A percentile compares a stretch with the other conserved stretches of the same genome.
Conservation (phyloP, 1,284 basidiomycete genomes). For the Fomes fomentarius region DNA sequence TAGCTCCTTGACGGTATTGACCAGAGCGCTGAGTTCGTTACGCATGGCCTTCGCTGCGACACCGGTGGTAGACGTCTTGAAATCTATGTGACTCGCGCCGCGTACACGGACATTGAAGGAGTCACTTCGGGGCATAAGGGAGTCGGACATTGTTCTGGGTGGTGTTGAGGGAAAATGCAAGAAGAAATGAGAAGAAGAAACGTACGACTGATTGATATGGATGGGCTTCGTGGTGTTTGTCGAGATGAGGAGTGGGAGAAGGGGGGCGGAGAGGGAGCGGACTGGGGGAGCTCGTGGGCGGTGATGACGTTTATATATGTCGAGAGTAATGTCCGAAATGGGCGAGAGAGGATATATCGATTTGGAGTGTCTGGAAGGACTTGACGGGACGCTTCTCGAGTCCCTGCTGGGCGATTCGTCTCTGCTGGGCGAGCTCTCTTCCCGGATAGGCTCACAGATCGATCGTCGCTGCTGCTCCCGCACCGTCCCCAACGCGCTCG, state of each 20-base stretch:
- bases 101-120: conserved; percentile 68
- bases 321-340: conserved; percentile 33
- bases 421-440: conserved; percentile 37
- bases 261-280: conserved; percentile 53
- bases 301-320: conserved; percentile 58
- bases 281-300: conserved; percentile 48
- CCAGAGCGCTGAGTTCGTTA: conserved; percentile 96
- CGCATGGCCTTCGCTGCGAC: conserved; percentile 98
- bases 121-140: conserved; percentile 62
- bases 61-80: conserved; percentile 98
- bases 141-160: conserved; percentile 52
- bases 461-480: conserved; percentile 31
- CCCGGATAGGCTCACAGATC: conserved; percentile 56
- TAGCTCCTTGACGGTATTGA: conserved; percentile 80
- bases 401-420: conserved; percentile 13
- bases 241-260: conserved; percentile 61
- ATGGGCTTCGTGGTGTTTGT: conserved; percentile 65
- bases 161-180: conserved; percentile 16
- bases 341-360: conserved; percentile 23
- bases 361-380: conserved; percentile 8
- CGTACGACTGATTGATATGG: conserved; percentile 52
- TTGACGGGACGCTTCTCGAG: conserved; percentile 13
- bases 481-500: not conserved
- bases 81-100: conserved; percentile 78
- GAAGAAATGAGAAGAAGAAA: conserved; percentile 8